phyloP scores from a whole-genome alignment of 768 basidiomycete genomes.

The Zangia roseola region DNA sequence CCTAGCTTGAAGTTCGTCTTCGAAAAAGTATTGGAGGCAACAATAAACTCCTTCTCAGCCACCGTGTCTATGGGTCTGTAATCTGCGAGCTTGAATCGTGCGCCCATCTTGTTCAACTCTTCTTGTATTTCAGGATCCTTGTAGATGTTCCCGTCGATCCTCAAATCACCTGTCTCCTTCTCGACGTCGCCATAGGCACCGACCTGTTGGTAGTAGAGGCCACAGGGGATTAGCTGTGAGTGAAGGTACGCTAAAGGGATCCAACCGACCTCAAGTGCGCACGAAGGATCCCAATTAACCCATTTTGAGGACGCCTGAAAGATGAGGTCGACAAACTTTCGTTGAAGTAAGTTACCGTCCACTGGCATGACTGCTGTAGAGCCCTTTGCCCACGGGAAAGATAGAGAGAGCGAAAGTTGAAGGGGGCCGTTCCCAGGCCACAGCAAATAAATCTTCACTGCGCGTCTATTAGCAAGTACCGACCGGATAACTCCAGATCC shows the following conservation, averaged over 20 bases:
- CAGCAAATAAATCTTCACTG: too few relatives aligned
- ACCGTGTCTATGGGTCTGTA: slow-evolving; percentile 14
- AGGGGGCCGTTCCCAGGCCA: too few relatives aligned
- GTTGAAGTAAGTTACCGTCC: too few relatives aligned
- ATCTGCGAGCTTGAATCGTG: slow-evolving; percentile 13
- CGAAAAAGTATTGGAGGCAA: slow-evolving; percentile 14
- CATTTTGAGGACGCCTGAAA: slow-evolving; percentile 30
- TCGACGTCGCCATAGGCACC: slow-evolving; percentile 37
- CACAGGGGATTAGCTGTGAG: background rate
- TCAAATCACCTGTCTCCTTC: slow-evolving; percentile 30
- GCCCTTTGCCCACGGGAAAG: too few relatives aligned
- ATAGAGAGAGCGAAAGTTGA: too few relatives aligned
- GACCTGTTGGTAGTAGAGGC: slow-evolving; percentile 25
- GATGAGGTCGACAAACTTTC: slow-evolving; percentile 38
- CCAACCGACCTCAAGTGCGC: slow-evolving; percentile 24
- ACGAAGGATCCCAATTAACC: slow-evolving; percentile 38
- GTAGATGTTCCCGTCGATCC: slow-evolving; percentile 36
- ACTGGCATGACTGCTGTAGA: too few relatives aligned
- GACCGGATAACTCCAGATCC: too few relatives aligned
- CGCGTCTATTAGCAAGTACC: too few relatives aligned
- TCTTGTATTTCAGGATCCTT: slow-evolving; percentile 17
- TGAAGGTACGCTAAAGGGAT: background rate
- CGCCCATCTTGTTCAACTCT: slow-evolving; percentile 13
- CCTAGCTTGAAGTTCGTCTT: too few relatives aligned
- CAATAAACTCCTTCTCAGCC: slow-evolving; percentile 23